Evolutionary conservation across 139 green algal genomes (phyloP), one percentile per base, ranked within the genome.

Genomic region (Zygnema cylindricum): DNA sequence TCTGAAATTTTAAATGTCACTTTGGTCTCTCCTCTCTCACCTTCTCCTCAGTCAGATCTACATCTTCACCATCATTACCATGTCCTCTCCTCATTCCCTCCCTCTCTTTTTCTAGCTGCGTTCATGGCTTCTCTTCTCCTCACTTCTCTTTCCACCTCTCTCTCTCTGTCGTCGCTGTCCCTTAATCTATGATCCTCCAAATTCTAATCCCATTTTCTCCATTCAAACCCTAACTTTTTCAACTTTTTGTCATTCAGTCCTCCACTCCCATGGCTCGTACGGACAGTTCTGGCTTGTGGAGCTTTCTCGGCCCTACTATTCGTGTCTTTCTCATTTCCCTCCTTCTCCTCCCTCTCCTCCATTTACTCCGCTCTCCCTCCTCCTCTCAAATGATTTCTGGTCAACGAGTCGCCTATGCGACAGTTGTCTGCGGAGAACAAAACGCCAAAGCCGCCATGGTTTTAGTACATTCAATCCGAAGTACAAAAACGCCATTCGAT

Each of bases 381-480:
- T 63, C 49, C 16, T 16, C 7, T 16, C 49, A 7, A 7, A 16
- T 16, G 7, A 7, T 63, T 16, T 63, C 49, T 16, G 16, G 16
- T 16, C 7, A 63, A 7, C 78, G 39, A 1, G 81, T 36, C 42
- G 81, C 81, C 39, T 87, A 73, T 32, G 49, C 55, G 2, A 78
- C 55, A 11, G 81, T 87, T 25, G 43, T 87, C 36, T 87, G 81
- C 43, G 30, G 41, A 7, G 81, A 87, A 55, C 25, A 25, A 38
- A 69, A 63, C 42, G 21, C 55, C 30, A 87, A 87, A 32, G 36
- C 81, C n/a, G 81, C 81, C 81, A 87, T 87, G 81, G 81, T 87
- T 30, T n/a, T 87, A 1, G 81, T 87, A n/a, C 81, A 87, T 32
- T 81, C 43, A 1, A 30, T 87, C 16, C 32, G n/a, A 1, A 41